A percentile compares a stretch with the other conserved stretches of the same genome.
These are phyloP conservation scores for Aspergillus latus DNA, from an alignment of 2,329 filamentous ascomycete species.

Conservation along the genomic window DNA sequence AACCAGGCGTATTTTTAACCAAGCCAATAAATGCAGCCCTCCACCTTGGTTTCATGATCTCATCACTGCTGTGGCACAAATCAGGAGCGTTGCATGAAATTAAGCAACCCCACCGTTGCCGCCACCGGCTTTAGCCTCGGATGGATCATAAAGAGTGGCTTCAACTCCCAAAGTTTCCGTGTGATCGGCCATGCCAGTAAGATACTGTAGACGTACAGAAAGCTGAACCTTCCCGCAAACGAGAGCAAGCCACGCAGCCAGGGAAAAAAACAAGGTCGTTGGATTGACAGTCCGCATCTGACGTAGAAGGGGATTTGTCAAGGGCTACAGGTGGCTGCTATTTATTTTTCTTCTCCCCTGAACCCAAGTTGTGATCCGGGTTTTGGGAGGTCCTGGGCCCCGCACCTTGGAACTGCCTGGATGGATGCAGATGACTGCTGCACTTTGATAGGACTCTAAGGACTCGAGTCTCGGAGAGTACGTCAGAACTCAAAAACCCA, in stretches of 20 bases:
- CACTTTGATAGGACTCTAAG: not conserved
- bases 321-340: not conserved
- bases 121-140: not conserved
- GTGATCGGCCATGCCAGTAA: not conserved
- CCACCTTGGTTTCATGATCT: not conserved
- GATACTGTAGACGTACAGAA: not conserved
- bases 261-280: not conserved
- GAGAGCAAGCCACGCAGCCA: not conserved
- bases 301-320: not conserved
- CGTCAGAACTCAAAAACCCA: not conserved
- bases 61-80: not conserved
- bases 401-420: not conserved
- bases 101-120: slow-evolving; percentile 5
- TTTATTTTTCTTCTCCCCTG: slow-evolving; percentile 2
- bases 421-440: not conserved
- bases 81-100: slow-evolving; percentile 1
- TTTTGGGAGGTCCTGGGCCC: not conserved
- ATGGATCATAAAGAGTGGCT: not conserved
- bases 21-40: slow-evolving; percentile 2
- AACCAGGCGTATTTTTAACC: not conserved
- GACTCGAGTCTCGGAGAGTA: not conserved
- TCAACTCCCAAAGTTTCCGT: not conserved
- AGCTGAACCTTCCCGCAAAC: not conserved
- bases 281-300: not conserved
- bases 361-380: not conserved